These are phyloP conservation scores for Eragrostis tef DNA, from an alignment of 202 grass and related monocot species.

Conservation along the genomic window DNA sequence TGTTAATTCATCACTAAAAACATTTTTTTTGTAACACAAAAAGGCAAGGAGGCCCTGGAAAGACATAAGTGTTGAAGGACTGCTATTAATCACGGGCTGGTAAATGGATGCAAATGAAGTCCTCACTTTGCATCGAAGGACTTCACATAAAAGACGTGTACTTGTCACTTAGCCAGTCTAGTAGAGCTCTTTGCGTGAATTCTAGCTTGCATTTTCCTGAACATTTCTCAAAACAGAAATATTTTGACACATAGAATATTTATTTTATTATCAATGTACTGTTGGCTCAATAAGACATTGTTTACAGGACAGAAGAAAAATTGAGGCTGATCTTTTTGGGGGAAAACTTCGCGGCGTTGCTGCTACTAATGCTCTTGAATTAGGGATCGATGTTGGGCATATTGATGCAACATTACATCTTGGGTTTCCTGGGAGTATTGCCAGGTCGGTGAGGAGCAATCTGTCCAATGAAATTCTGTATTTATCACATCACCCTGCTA, in stretches of 20 bases:
- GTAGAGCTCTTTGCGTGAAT: background rate
- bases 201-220: background rate
- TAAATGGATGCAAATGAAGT: conserved; percentile 16
- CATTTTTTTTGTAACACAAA: background rate
- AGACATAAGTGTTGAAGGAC: background rate
- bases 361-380: conserved; percentile 96
- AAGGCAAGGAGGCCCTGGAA: background rate
- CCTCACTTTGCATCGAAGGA: no score
- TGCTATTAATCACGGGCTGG: background rate
- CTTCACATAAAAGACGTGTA: background rate
- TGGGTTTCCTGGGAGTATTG: conserved; percentile 94
- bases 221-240: background rate
- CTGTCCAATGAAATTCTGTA: background rate
- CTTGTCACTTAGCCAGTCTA: background rate
- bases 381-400: conserved; percentile 92
- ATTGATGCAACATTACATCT: conserved; percentile 99
- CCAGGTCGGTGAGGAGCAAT: conserved; percentile 58
- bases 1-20: background rate
- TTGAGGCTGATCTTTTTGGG: conserved; percentile 83
- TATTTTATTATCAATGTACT: conserved; percentile 24
- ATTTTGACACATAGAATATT: conserved; percentile 1
- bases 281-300: conserved; percentile 17
- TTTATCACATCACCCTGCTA: conserved; percentile 31
- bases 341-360: conserved; percentile 83
- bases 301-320: conserved; percentile 94